Base-by-base conservation (phyloP, 768 basidiomycete species). In the Mycena latifolia region DNA sequence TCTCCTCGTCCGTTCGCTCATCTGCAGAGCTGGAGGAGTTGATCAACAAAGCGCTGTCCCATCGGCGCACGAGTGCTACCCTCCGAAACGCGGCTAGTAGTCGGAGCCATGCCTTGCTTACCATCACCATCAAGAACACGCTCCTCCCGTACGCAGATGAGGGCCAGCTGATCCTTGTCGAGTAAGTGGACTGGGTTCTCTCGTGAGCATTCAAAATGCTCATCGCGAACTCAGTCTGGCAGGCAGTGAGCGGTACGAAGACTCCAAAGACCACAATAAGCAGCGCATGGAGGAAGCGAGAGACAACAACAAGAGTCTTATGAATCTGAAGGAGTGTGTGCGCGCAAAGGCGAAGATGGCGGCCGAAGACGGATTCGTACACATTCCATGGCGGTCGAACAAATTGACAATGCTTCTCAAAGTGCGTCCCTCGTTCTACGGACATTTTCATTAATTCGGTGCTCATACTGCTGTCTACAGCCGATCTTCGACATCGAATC, bases 311-410 rank as follows among this genome's bases (percentile, higher is more conserved):
- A 78, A 77, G 65, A 76, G 74, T 48, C 68, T 80, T 25, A 76
- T 78, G 75, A 73, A 75, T 53, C 73, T 80, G 45, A 80, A 80
- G 68, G 79, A 80, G 43, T 80, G 79, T 46, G 79, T 80, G 20
- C 75, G 76, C 25, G 77, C 79, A 29, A 78, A 77, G 60, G 78
- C 79, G 20, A 77, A 75, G 63, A 77, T 78, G 68, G 77, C 75
- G 12, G 65, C 66, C 17, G 77, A 80, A 56, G 78, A 77, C 37
- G 77, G 75, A 28, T 80, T 79, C 53, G 78, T 79, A 27, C 78
- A 80, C 59, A 78, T 80, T 37, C 79, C 79, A 0, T 80, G 75
- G 72, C 70, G 79, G 33, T 43, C 71, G 18, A 79, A 78, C 71
- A 77, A 77, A 55, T 69, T 79, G 45, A 79, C 78, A 7, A 75